phyloP scores from a whole-genome alignment of 179 eudicot genomes.

The Kewa caespitosa region DNA sequence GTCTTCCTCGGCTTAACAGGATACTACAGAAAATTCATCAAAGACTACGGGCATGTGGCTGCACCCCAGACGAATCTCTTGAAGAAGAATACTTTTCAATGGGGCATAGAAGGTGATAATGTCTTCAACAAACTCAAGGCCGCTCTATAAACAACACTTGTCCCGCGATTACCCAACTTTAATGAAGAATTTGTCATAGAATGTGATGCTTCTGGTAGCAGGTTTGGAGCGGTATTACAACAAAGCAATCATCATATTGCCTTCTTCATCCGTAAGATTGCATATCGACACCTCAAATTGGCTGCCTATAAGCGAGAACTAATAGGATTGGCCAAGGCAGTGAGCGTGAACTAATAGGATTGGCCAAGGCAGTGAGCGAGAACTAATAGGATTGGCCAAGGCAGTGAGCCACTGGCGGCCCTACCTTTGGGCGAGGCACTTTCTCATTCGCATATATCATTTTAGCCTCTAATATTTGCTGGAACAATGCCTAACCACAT shows the following conservation, averaged over 20 bases:
- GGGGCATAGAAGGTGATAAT: background rate
- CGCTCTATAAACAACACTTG: background rate
- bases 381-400: background rate
- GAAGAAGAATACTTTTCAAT: background rate
- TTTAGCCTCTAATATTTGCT: background rate
- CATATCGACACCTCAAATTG: background rate
- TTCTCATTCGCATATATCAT: background rate
- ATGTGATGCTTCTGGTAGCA: background rate
- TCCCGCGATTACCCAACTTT: background rate
- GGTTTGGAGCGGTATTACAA: background rate
- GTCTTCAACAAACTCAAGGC: background rate
- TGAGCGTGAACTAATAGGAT: too few relatives aligned
- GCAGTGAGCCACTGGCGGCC: background rate
- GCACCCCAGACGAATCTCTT: background rate
- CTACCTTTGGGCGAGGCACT: background rate
- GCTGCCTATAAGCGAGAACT: background rate
- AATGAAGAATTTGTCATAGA: background rate
- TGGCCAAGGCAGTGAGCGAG: too few relatives aligned
- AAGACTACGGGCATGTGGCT: background rate
- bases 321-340: conserved; percentile 4
- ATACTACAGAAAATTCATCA: background rate
- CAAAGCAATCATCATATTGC: background rate
- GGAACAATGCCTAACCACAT: background rate
- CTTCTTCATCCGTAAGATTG: background rate
- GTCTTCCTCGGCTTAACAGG: background rate